Percentiles rank a stretch among this genome's conserved stretches.
Conservation (phyloP, 345 rosid genomes). For the Lumnitzera racemosa region DNA sequence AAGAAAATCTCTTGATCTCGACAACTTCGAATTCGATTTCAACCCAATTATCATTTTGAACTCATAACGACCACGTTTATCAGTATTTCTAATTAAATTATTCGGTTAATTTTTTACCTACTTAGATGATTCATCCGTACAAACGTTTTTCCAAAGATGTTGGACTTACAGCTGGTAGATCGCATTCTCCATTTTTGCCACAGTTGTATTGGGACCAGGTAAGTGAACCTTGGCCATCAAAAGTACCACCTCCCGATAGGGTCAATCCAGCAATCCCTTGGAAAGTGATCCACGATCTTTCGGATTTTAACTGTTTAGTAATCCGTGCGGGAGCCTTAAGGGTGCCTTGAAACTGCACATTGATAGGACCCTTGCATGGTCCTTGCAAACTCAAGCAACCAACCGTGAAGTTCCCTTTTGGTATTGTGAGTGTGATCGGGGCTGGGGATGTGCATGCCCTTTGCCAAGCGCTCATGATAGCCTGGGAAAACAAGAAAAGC, state of each 20-base stretch:
- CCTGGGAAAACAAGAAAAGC: slow-evolving; percentile 12
- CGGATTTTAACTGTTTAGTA: background rate
- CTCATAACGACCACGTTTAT: too few relatives aligned
- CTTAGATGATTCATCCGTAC: too few relatives aligned
- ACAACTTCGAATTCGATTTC: too few relatives aligned
- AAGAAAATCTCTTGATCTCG: too few relatives aligned
- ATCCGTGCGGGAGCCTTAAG: slow-evolving; percentile 24
- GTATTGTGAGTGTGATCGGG: slow-evolving; percentile 22
- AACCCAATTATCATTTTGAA: too few relatives aligned
- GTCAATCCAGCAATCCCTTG: slow-evolving; percentile 14
- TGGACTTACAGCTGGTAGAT: slow-evolving; percentile 9
- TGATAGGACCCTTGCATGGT: slow-evolving; percentile 38
- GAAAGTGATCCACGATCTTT: slow-evolving; percentile 30
- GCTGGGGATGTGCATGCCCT: slow-evolving; percentile 22
- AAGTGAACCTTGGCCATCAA: slow-evolving; percentile 9
- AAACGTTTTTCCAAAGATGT: background rate
- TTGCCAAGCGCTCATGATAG: slow-evolving; percentile 26
- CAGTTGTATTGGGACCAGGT: slow-evolving; percentile 8
- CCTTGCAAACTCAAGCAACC: slow-evolving; percentile 20
- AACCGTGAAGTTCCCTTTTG: slow-evolving; percentile 32
- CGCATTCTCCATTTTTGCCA: slow-evolving; percentile 5
- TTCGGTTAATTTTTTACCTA: too few relatives aligned
- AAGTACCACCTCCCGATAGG: slow-evolving; percentile 8
- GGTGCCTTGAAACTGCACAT: slow-evolving; percentile 27
- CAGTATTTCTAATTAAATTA: too few relatives aligned